Evolutionary conservation across 768 basidiomycete species (phyloP), one percentile per base, ranked within the genome.

Genomic region (Hygrophorus russula): DNA sequence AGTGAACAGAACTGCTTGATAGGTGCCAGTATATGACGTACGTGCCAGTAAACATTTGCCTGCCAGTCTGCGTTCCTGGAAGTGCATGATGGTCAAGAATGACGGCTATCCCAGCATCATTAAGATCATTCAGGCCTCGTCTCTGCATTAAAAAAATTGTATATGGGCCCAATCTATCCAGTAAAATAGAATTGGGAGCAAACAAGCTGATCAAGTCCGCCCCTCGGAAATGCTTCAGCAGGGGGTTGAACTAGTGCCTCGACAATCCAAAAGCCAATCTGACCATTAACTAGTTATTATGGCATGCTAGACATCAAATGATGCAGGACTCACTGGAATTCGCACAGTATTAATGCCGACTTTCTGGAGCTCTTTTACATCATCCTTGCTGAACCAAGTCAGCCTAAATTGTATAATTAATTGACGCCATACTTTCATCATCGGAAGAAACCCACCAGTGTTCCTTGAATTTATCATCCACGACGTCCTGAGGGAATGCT

Each of bases 241-340:
- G 52, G 51, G 3, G 78, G 69, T 54, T 87, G 55, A 0, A 88
- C 85, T 6, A 89, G 63, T 2, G 66, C 68, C 54, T 89, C 86
- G 6, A 89, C 63, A 37, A 88, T 78, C 86, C 86, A 89, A 56
- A 81, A 89, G 0, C 86, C 85, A 32, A 88, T 73, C 83, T 86
- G 32, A 3, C 30, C 24, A 37, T 28, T 1, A 35, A 0, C 14
- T 38, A 30, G 19, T 38, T 19, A 31, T 8, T n/a, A 24, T 44
- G 18, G 41, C 9, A 9, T 41, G 29, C 4, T 44, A 6, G 5
- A 43, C 4, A 35, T 4, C 14, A 19, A 38, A 41, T 29, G 4
- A 24, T 24, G 24, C 24, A 24, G 7, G 30, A 53, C 78, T 46
- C 51, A 84, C 83, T 0, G 86, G 86, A 51, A 88, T 66, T 27